Conservation (phyloP, 768 basidiomycete species). For the Suillus bovinus region DNA sequence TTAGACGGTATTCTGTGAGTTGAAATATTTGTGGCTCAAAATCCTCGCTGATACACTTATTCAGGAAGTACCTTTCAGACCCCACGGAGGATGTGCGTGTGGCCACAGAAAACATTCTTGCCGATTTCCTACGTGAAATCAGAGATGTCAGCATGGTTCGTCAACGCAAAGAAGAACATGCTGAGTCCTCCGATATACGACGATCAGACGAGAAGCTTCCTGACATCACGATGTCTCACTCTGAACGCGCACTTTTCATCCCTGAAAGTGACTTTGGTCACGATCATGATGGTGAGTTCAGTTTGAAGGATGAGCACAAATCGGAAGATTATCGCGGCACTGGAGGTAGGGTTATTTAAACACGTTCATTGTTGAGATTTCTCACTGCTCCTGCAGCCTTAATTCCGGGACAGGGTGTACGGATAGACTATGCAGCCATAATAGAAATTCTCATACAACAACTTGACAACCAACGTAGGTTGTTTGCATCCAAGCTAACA, state of each 20-base stretch:
- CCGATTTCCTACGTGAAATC: slow-evolving; percentile 90
- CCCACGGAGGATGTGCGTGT: slow-evolving; percentile 91
- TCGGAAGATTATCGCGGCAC: slow-evolving; percentile 60
- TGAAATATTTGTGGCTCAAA: slow-evolving; percentile 6
- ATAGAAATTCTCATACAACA: slow-evolving; percentile 92
- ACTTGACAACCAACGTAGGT: slow-evolving; percentile 79
- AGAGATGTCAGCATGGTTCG: slow-evolving; percentile 80
- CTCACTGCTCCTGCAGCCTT: slow-evolving; percentile 52
- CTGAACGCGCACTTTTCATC: slow-evolving; percentile 60
- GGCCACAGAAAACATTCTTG: slow-evolving; percentile 86
- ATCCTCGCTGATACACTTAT: slow-evolving; percentile 12
- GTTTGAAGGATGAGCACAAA: slow-evolving; percentile 43
- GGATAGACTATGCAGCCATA: slow-evolving; percentile 87
- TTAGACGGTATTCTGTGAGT: slow-evolving; percentile 89
- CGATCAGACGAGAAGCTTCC: slow-evolving; percentile 54
- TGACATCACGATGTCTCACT: slow-evolving; percentile 56
- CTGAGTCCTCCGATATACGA: slow-evolving; percentile 40
- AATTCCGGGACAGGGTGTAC: slow-evolving; percentile 93
- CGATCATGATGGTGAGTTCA: slow-evolving; percentile 42
- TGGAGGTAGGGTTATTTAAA: slow-evolving; percentile 50
- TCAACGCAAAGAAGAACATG: slow-evolving; percentile 58
- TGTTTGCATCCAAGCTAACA: slow-evolving; percentile 8
- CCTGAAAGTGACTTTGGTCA: slow-evolving; percentile 43
- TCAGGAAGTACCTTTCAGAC: slow-evolving; percentile 92
- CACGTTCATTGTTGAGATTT: slow-evolving; percentile 5